Evolutionary conservation across 495 filamentous ascomycete genomes (phyloP).

Genomic region (Neurospora sp.): DNA sequence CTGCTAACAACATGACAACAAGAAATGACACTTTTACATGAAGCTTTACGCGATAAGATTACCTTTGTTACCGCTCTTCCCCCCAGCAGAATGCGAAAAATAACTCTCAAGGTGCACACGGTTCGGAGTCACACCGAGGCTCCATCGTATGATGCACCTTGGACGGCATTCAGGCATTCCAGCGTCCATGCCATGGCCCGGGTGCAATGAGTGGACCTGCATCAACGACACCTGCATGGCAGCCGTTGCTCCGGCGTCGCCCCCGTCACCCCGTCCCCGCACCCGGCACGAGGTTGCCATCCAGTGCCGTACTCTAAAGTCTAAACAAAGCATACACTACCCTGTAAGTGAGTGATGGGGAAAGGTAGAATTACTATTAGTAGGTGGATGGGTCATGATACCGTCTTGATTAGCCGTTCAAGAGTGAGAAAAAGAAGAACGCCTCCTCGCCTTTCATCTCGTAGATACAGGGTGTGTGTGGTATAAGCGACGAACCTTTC

Average conservation of each 20-base stretch:
- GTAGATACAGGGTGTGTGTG: slow-evolving; percentile 29
- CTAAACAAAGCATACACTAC: not conserved
- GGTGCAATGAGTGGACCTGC: not conserved
- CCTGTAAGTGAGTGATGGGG: not conserved
- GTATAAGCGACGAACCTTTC: slow-evolving; percentile 1
- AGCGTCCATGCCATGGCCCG: not conserved
- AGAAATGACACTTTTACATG: not conserved
- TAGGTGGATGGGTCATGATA: slow-evolving; percentile 7
- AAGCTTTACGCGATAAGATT: not conserved
- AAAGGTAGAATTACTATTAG: slow-evolving; percentile 1
- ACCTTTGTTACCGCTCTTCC: not conserved
- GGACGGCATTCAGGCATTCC: not conserved
- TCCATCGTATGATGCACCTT: not conserved
- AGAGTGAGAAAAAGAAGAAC: slow-evolving; percentile 11
- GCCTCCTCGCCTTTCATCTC: slow-evolving; percentile 23
- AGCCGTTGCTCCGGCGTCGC: slow-evolving; percentile 2
- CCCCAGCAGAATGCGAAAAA: not conserved
- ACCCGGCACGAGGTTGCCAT: not conserved
- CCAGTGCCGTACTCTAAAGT: not conserved
- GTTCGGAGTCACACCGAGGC: not conserved
- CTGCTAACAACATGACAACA: not conserved
- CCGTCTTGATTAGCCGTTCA: slow-evolving; percentile 29
- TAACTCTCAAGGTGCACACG: not conserved
- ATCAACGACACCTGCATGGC: not conserved
- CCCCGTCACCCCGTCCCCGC: slow-evolving; percentile 8